Evolutionary conservation across 2,329 filamentous ascomycete genomes (phyloP).

Genomic region (Pyrenophora graminea): DNA sequence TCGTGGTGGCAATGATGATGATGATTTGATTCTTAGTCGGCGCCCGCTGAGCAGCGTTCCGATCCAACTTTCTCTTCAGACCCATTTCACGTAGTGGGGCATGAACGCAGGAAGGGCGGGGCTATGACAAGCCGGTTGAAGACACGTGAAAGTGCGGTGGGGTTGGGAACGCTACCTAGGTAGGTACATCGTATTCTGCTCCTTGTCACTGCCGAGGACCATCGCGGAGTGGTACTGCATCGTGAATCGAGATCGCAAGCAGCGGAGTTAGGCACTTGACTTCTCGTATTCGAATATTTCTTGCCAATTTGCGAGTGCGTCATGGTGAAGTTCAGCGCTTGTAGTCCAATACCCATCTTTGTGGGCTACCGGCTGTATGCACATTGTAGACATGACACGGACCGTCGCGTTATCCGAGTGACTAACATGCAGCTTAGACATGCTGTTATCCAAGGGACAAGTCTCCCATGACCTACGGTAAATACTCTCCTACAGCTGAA

Average conservation of each 20-base stretch:
- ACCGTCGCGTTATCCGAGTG: conserved; percentile 27
- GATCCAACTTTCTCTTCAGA: conserved; percentile 2
- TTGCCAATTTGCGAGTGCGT: neutral
- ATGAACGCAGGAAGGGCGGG: conserved; percentile 15
- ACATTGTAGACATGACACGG: conserved; percentile 24
- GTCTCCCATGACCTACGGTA: neutral
- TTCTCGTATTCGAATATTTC: conserved; percentile 14
- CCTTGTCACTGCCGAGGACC: conserved; percentile 10
- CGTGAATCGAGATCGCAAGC: neutral
- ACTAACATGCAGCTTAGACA: conserved; percentile 19
- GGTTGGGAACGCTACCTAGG: conserved; percentile 32
- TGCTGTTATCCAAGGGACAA: conserved; percentile 9
- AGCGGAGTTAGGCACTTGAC: conserved; percentile 25
- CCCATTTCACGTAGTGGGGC: conserved; percentile 12
- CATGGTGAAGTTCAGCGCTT: conserved; percentile 15
- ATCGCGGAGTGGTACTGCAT: neutral
- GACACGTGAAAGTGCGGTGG: conserved; percentile 14
- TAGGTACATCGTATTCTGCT: conserved; percentile 16
- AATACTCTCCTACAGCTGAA: neutral
- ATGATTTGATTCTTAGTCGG: conserved; percentile 7
- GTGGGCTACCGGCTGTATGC: conserved; percentile 17
- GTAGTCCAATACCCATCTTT: conserved; percentile 16
- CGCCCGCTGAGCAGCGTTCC: neutral
- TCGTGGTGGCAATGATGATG: conserved; percentile 12
- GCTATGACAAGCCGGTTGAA: conserved; percentile 9